These are phyloP conservation scores for Trapa incisa DNA, from an alignment of 345 rosid species.

Conservation along the genomic window DNA sequence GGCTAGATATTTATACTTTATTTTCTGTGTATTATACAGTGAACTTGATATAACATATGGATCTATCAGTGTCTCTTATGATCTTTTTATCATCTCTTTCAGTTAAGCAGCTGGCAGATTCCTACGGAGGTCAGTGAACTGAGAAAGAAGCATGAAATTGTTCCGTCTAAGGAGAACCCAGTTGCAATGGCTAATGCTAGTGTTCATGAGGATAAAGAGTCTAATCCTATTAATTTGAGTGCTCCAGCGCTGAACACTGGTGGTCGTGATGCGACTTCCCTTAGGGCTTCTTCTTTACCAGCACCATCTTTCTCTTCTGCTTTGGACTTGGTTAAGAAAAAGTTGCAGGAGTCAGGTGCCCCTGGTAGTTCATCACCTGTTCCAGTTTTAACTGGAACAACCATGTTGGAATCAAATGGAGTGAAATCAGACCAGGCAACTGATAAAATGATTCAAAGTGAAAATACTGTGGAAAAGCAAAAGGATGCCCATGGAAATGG, in stretches of 20 bases:
- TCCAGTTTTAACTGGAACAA: slow-evolving; percentile 27
- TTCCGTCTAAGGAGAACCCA: slow-evolving; percentile 30
- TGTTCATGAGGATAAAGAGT: slow-evolving; percentile 37
- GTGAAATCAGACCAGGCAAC: slow-evolving; percentile 46
- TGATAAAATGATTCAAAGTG: slow-evolving; percentile 47
- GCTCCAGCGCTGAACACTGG: slow-evolving; percentile 72
- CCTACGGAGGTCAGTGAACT: slow-evolving; percentile 71
- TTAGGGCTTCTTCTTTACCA: slow-evolving; percentile 36
- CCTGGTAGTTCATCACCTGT: slow-evolving; percentile 37
- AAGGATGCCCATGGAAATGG: slow-evolving; percentile 61
- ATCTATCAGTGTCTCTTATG: background rate
- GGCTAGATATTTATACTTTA: background rate
- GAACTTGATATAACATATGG: background rate
- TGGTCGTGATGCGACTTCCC: slow-evolving; percentile 70
- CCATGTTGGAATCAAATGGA: slow-evolving; percentile 51
- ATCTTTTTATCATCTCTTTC: slow-evolving; percentile 13
- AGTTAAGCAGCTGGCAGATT: slow-evolving; percentile 96
- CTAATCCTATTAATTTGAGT: slow-evolving; percentile 45
- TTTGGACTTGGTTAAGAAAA: slow-evolving; percentile 77
- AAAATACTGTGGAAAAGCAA: slow-evolving; percentile 47
- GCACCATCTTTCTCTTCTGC: slow-evolving; percentile 55
- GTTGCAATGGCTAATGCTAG: slow-evolving; percentile 25
- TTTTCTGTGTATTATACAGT: background rate
- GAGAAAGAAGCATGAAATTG: slow-evolving; percentile 50
- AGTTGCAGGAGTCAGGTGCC: slow-evolving; percentile 76